Evolutionary conservation across 225 moss, liverwort and hornwort species (phyloP), one percentile per base, ranked within the genome.

Genomic region (Polytrichum formosum): DNA sequence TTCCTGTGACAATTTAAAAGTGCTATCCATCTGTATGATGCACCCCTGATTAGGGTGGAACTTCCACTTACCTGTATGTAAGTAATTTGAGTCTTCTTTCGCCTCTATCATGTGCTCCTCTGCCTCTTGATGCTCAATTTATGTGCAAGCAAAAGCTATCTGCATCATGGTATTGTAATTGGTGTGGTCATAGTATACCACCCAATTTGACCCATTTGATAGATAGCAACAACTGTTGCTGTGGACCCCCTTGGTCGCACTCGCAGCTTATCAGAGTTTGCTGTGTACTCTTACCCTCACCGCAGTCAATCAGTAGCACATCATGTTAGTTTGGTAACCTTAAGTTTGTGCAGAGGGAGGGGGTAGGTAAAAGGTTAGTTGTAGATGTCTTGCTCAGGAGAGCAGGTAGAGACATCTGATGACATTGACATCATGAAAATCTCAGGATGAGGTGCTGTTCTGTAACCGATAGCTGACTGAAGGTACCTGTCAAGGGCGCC

Each of bases 1-100:
- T 70, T 67, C 79, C 75, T 69, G 74, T 74, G 77, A 83, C 75
- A 75, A 77, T 67, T 35, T 66, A 31, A 19, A 31, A 21, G 46
- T 53, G n/a, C 66, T 66, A 46, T 66, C 66, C 25, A 66, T 31
- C 66, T 66, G 66, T 66, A 66, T 30, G 66, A 21, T 66, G 58
- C 58, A 58, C 58, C 58, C 58, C 20, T 58, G 23, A 22, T 58
- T 2, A 58, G 58, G 58, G 58, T 58, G 58, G 6, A 6, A 21
- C 6, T 20, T 58, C 23, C 21, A 58, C 9, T 6, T 6, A 58
- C 23, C 58, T 58, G 20, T 20, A 22, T 58, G 21, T 23, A 58
- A 58, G 58, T 58, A 58, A 20, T 58, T 54, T 56, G 55, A 18
- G 54, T 26, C 13, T 13, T 62, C 62, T 62, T 33, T 26, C 23